Evolutionary conservation across 1,284 basidiomycete species (phyloP).

Genomic region (Fomes fomentarius): DNA sequence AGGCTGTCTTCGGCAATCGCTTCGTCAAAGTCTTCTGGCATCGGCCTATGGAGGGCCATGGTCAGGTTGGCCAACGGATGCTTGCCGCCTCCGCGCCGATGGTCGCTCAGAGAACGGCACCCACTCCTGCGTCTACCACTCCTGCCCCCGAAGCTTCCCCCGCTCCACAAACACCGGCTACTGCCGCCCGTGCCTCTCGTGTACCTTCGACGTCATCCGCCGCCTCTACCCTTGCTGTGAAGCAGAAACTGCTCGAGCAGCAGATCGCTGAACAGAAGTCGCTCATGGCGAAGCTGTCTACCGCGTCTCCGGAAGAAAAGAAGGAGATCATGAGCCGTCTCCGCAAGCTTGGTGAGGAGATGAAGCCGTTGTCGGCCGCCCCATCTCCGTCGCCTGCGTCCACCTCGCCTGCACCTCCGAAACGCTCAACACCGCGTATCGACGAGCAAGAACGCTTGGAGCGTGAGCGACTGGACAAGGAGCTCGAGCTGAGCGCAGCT

Average conservation of each 20-base stretch:
- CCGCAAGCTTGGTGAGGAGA: slow-evolving; percentile 81
- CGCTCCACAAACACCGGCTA: slow-evolving; percentile 17
- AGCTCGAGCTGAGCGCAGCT: slow-evolving; percentile 62
- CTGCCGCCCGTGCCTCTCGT: slow-evolving; percentile 29
- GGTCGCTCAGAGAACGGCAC: slow-evolving; percentile 58
- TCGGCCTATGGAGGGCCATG: slow-evolving; percentile 86
- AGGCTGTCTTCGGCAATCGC: slow-evolving; percentile 91
- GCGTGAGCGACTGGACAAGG: slow-evolving; percentile 72
- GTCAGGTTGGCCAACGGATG: slow-evolving; percentile 71
- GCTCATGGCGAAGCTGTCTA: slow-evolving; percentile 73
- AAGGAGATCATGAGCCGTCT: slow-evolving; percentile 79
- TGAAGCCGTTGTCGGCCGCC: slow-evolving; percentile 50
- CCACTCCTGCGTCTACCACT: slow-evolving; percentile 32
- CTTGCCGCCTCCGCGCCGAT: slow-evolving; percentile 78
- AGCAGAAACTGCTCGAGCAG: slow-evolving; percentile 79
- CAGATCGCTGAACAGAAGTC: slow-evolving; percentile 91
- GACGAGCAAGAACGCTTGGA: slow-evolving; percentile 56
- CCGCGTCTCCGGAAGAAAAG: slow-evolving; percentile 75
- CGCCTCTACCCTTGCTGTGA: slow-evolving; percentile 61
- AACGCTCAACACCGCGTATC: slow-evolving; percentile 32
- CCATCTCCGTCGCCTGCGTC: slow-evolving; percentile 31
- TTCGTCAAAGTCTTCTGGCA: slow-evolving; percentile 97
- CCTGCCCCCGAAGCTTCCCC: slow-evolving; percentile 24
- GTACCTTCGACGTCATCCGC: slow-evolving; percentile 36
- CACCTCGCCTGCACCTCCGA: slow-evolving; percentile 16